Percentiles rank a stretch among this genome's conserved stretches.
These are phyloP conservation scores for Phytophthora melonis DNA, from an alignment of 352 stramenopile species.

Conservation along the genomic window DNA sequence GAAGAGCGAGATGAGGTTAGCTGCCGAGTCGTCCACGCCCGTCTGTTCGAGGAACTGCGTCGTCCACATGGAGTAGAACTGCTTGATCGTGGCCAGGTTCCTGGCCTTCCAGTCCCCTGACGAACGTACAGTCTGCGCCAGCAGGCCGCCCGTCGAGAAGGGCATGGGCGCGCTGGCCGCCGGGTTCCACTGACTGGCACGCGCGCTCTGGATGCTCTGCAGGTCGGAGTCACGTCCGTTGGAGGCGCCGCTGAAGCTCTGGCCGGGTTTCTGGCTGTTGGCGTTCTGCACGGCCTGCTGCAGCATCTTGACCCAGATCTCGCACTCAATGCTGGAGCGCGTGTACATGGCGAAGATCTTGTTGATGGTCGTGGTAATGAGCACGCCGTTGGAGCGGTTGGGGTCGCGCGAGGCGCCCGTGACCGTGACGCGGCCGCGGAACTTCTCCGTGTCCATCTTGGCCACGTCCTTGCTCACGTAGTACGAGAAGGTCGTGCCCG, in stretches of 20 bases:
- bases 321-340: constrained; percentile 79
- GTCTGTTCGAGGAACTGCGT: constrained; percentile 76
- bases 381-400: constrained; percentile 72
- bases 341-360: constrained; percentile 90
- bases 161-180: constrained; percentile 25
- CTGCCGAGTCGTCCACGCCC: constrained; percentile 59
- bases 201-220: constrained; percentile 27
- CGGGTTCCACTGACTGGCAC: constrained; percentile 44
- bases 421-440: constrained; percentile 80
- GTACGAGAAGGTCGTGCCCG: constrained; percentile 83
- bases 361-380: constrained; percentile 90
- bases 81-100: constrained; percentile 83
- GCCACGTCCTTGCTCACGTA: constrained; percentile 86
- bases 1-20: constrained; percentile 80
- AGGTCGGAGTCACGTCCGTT: constrained; percentile 71
- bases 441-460: constrained; percentile 85
- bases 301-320: constrained; percentile 89
- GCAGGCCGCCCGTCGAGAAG: constrained; percentile 46
- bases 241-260: constrained; percentile 61
- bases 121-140: constrained; percentile 78
- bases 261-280: constrained; percentile 54
- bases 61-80: constrained; percentile 88
- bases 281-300: constrained; percentile 76
- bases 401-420: constrained; percentile 76
- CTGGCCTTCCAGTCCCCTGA: constrained; percentile 86